Conservation (phyloP, 2,329 filamentous ascomycete genomes). For the Uncinocarpus reesii region DNA sequence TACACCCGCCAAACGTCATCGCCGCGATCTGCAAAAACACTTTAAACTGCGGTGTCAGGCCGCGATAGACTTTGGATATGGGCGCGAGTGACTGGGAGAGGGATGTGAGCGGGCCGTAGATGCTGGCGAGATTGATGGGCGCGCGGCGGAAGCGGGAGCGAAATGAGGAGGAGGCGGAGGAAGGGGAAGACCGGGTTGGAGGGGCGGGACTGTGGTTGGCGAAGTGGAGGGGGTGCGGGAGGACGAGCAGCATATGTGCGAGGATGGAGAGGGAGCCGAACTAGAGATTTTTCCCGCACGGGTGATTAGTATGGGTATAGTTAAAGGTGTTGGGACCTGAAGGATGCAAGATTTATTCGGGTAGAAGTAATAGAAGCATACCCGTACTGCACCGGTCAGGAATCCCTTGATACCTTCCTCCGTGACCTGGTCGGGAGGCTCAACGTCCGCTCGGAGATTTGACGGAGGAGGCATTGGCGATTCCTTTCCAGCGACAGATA, state of each 20-base stretch:
- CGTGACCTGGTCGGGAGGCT: slow-evolving; percentile 35
- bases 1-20: slow-evolving; percentile 41
- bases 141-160: slow-evolving; percentile 26
- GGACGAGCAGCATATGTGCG: slow-evolving; percentile 36
- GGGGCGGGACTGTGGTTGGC: slow-evolving; percentile 25
- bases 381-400: slow-evolving; percentile 35
- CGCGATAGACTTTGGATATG: slow-evolving; percentile 36
- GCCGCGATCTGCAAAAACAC: slow-evolving; percentile 39
- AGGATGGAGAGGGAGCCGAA: slow-evolving; percentile 40
- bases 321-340: too few species aligned
- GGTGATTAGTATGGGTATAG: too few species aligned
- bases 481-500: too few species aligned
- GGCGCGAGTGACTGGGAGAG: slow-evolving; percentile 41
- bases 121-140: slow-evolving; percentile 24
- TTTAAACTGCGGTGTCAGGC: slow-evolving; percentile 42
- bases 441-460: slow-evolving; percentile 30
- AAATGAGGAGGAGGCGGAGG: slow-evolving; percentile 17
- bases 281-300: slow-evolving; percentile 11
- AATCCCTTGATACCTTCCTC: slow-evolving; percentile 35
- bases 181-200: slow-evolving; percentile 22
- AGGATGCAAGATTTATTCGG: background rate
- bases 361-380: slow-evolving; percentile 21
- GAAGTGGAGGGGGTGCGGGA: slow-evolving; percentile 36
- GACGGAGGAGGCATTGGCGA: slow-evolving; percentile 38
- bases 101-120: slow-evolving; percentile 37